A percentile compares a stretch with the other conserved stretches of the same genome.
phyloP scores from a whole-genome alignment of 371 early-diverging fungal species.

The Gilbertella persicaria region DNA sequence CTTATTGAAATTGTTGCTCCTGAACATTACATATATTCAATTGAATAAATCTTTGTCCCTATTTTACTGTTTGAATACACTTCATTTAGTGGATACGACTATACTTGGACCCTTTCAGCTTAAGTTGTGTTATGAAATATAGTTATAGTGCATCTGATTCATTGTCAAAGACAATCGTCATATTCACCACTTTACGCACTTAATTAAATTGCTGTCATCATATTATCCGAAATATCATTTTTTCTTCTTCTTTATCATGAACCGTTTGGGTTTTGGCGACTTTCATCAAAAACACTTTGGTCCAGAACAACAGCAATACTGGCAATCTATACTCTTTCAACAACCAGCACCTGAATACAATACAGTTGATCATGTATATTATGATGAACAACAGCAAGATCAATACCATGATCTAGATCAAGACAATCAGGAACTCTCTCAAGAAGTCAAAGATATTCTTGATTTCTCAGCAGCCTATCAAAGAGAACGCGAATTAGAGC shows the following conservation, averaged over 20 bases:
- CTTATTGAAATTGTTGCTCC: too few species aligned
- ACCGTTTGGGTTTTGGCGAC: conserved; percentile 23
- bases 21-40: too few species aligned
- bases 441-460: conserved; percentile 45
- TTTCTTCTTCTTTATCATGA: conserved; percentile 12
- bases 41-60: too few species aligned
- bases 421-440: conserved; percentile 13
- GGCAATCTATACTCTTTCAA: conserved; percentile 10
- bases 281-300: conserved; percentile 30
- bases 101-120: too few species aligned
- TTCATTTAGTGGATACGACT: too few species aligned
- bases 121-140: too few species aligned
- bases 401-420: conserved; percentile 9
- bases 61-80: too few species aligned
- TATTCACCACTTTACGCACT: too few species aligned
- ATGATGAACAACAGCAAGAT: background rate
- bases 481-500: conserved; percentile 28
- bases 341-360: conserved; percentile 9
- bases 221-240: too few species aligned
- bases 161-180: too few species aligned
- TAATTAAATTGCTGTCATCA: too few species aligned
- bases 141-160: too few species aligned
- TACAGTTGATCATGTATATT: background rate
- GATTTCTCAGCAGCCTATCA: conserved; percentile 42
- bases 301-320: conserved; percentile 21